Evolutionary conservation across 2,329 filamentous ascomycete species (phyloP).

Genomic region (Sporothrix globosa): DNA sequence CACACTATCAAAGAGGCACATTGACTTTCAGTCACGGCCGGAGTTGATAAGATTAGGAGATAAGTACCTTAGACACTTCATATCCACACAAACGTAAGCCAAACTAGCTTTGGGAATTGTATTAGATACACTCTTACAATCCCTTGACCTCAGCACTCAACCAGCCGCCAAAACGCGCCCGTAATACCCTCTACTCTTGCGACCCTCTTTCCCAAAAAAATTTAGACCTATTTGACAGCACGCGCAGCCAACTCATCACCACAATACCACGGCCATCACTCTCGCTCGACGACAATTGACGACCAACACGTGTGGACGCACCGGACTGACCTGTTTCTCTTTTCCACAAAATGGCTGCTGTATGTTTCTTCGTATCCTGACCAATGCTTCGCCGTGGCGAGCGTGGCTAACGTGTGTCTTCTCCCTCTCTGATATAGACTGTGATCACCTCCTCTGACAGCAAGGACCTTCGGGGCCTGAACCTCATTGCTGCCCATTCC

Average conservation of each 20-base stretch:
- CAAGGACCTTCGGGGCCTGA: slow-evolving; percentile 94
- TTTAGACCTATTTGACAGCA: slow-evolving; percentile 18
- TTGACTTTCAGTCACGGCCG: background rate
- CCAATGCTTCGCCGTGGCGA: background rate
- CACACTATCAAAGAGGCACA: background rate
- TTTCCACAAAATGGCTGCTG: slow-evolving; percentile 33
- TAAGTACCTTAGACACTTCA: background rate
- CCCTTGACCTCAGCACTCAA: background rate
- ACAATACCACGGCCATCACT: background rate
- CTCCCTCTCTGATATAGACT: slow-evolving; percentile 47
- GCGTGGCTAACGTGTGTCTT: background rate
- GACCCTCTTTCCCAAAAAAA: slow-evolving; percentile 24
- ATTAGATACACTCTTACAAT: background rate
- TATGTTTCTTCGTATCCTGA: slow-evolving; percentile 25
- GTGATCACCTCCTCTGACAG: slow-evolving; percentile 85
- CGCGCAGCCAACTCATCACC: background rate
- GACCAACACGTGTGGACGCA: background rate
- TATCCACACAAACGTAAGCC: too few relatives aligned
- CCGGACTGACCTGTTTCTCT: background rate
- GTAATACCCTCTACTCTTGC: background rate
- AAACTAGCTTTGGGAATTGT: background rate
- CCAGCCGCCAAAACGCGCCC: slow-evolving; percentile 6
- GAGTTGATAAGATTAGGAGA: slow-evolving; percentile 1
- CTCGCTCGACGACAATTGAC: slow-evolving; percentile 16
- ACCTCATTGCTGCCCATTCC: slow-evolving; percentile 96